Evolutionary conservation across 129 eudicot species (phyloP).

Genomic region (Lactuca sativa): DNA sequence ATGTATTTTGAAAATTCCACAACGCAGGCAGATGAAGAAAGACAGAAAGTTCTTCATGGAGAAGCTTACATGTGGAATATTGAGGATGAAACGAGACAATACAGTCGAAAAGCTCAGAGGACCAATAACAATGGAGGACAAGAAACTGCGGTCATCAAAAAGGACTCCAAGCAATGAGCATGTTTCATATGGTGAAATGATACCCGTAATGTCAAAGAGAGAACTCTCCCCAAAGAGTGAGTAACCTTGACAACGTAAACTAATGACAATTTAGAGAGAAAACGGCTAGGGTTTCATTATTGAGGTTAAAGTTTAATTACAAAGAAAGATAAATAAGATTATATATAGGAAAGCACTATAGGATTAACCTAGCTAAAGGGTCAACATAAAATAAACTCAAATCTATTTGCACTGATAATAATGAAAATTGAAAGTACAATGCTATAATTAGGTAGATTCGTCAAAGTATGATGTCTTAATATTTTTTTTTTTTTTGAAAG

Average conservation of each 20-base stretch:
- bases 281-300: no score
- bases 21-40: slow-evolving; percentile 72
- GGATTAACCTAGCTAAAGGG: no score
- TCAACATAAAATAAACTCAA: no score
- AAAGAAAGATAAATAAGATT: no score
- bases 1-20: not conserved
- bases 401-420: not conserved
- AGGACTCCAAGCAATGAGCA: slow-evolving; percentile 34
- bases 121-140: slow-evolving; percentile 36
- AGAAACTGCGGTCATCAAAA: slow-evolving; percentile 13
- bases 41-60: slow-evolving; percentile 66
- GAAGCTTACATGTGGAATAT: slow-evolving; percentile 58
- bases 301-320: no score
- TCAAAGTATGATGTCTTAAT: no score
- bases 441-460: not conserved
- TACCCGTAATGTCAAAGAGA: slow-evolving; percentile 51
- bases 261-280: no score
- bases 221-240: slow-evolving; percentile 41
- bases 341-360: no score
- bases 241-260: slow-evolving; percentile 1
- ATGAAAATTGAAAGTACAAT: no score
- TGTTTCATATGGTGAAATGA: slow-evolving; percentile 69
- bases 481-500: no score
- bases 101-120: slow-evolving; percentile 53
- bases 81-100: slow-evolving; percentile 59